These are phyloP conservation scores for Posidonia oceanica DNA, from an alignment of 116 monocot genomes.

Conservation along the genomic window DNA sequence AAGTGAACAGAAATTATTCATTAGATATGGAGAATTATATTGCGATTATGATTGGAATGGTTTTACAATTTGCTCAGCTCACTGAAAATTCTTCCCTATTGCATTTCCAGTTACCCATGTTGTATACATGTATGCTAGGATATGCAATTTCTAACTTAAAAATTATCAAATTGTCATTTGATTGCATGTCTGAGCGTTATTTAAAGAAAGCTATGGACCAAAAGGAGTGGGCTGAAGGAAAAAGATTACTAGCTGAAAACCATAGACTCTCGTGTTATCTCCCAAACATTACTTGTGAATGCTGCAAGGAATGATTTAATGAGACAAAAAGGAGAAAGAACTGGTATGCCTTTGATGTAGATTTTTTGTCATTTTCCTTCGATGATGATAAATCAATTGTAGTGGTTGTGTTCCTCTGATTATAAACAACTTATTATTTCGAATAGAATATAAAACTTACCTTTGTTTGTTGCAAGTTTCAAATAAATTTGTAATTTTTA, in stretches of 20 bases:
- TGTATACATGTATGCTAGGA: not conserved
- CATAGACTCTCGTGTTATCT: conserved; percentile 48
- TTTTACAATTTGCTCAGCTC: not conserved
- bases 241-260: conserved; percentile 18
- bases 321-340: conserved; percentile 10
- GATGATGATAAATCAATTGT: too few relatives aligned
- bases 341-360: too few relatives aligned
- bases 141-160: conserved; percentile 1
- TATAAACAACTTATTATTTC: too few relatives aligned
- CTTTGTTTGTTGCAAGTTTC: too few relatives aligned
- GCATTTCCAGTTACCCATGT: not conserved
- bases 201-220: conserved; percentile 26
- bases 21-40: not conserved
- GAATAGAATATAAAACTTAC: too few relatives aligned
- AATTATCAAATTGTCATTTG: conserved; percentile 5
- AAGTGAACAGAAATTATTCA: not conserved
- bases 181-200: too few relatives aligned
- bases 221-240: conserved; percentile 17
- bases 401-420: too few relatives aligned
- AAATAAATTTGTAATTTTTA: too few relatives aligned
- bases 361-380: too few relatives aligned
- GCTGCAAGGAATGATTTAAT: conserved; percentile 20
- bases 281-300: conserved; percentile 50
- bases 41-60: not conserved
- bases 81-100: not conserved